Conservation (phyloP, 169 alveolate species). For the Cardiosporidium cionae region DNA sequence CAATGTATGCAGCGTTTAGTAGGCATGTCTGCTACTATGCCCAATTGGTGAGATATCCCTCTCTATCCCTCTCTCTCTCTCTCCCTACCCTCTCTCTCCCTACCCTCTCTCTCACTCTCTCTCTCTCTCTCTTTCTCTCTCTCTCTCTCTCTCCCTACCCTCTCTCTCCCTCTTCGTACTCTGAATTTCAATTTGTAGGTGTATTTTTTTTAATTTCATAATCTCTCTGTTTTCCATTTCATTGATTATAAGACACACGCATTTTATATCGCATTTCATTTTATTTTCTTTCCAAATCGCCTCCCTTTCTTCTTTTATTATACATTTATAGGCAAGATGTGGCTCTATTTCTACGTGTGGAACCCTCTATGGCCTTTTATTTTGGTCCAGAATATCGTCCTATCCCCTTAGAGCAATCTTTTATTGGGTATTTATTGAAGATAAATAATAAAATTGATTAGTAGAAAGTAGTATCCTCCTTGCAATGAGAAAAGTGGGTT, state of each 20-base stretch:
- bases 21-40: constrained; percentile 99
- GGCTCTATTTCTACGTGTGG: constrained; percentile 87
- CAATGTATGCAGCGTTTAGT: constrained; percentile 67
- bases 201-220: neutral
- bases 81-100: no score
- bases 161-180: neutral
- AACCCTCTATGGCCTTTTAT: constrained; percentile 28
- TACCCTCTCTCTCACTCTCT: neutral
- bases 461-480: constrained; percentile 39
- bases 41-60: constrained; percentile 76
- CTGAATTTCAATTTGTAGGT: neutral
- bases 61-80: neutral
- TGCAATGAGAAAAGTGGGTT: neutral
- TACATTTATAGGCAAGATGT: constrained; percentile 81
- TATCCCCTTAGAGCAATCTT: constrained; percentile 91
- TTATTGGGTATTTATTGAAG: constrained; percentile 73
- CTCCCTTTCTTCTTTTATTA: no score
- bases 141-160: neutral
- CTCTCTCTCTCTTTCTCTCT: neutral
- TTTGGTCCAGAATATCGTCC: constrained; percentile 76
- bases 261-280: no score
- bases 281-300: no score
- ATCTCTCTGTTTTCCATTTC: neutral
- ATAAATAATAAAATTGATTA: constrained; percentile 84
- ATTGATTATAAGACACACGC: no score